These are phyloP conservation scores for Clonostachys solani DNA, from an alignment of 2,329 filamentous ascomycete species.

Conservation along the genomic window DNA sequence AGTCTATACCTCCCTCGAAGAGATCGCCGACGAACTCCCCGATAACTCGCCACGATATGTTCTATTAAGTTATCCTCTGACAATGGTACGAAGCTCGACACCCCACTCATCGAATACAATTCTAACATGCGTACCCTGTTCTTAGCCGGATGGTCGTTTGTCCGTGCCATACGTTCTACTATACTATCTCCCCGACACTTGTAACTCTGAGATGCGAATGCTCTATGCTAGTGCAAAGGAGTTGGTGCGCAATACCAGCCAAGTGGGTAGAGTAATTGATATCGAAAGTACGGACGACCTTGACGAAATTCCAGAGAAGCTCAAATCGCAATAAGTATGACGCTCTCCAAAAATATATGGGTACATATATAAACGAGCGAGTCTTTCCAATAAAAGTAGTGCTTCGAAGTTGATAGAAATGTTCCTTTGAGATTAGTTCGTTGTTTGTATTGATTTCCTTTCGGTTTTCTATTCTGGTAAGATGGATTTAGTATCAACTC, in stretches of 20 bases:
- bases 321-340: constrained; percentile 14
- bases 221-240: constrained; percentile 95
- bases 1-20: constrained; percentile 76
- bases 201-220: constrained; percentile 85
- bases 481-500: constrained; percentile 52
- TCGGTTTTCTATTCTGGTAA: constrained; percentile 27
- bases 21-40: constrained; percentile 83
- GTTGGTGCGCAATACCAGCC: constrained; percentile 86
- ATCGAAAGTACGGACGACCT: constrained; percentile 77
- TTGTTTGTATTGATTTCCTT: not conserved
- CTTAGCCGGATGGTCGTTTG: constrained; percentile 72
- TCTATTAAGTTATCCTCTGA: constrained; percentile 86
- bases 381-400: too few relatives aligned
- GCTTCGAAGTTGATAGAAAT: too few relatives aligned
- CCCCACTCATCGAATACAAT: not conserved
- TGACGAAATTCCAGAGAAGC: constrained; percentile 70
- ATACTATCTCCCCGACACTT: constrained; percentile 91
- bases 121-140: not conserved
- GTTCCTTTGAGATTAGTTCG: too few relatives aligned
- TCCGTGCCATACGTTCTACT: constrained; percentile 92
- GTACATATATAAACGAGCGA: too few relatives aligned
- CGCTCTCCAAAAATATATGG: too few relatives aligned
- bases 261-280: constrained; percentile 85
- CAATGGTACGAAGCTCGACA: constrained; percentile 53
- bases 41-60: constrained; percentile 90